Base-by-base conservation (phyloP, 768 basidiomycete species). In the Pholiota molesta region DNA sequence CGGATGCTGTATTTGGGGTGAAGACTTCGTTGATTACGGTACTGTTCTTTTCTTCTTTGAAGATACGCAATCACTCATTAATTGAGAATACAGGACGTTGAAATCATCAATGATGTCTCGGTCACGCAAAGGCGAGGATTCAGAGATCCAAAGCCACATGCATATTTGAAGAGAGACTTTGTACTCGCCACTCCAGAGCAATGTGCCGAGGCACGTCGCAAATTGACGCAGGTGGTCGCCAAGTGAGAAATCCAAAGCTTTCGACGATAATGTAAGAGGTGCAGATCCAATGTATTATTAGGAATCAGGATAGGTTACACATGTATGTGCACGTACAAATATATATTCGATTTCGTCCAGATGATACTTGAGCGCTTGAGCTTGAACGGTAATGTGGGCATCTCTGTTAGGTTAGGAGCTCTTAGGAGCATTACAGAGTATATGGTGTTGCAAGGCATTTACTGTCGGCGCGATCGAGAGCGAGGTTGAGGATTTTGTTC, bases 1-100 rank as follows among this genome's bases (percentile, higher is more conserved):
- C 86, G 62, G 93, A 95, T 69, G 80, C 84, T 11, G 91, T 94
- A 2, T 94, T 94, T 73, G 92, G 94, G 10, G 92, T 91, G 23
- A 92, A 92, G 73, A 82, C 83, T 52, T 91, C 89, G 6, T 78
- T 95, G 28, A 81, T 94, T 19, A 84, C 92, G 65, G 92, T 93
- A 74, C 55, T 86, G 79, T 9, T 51, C 8, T 31, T 19, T 8
- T 26, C 16, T 44, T 37, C 14, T 29, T 4, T 2, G 26, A 2
- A 26, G 7, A 44, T 39, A 47, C n/a, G 0, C 10, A 3, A 16
- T 13, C 21, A 17, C 35, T 21, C 51, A 31, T 31, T 51, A 5
- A 62, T 39, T 51, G 33, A 60, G 29, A 35, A 19, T 44, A 10
- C 55, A 57, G 65, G 64, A 62, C n/a, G 65, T 67, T 33, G 75